Percentiles rank a stretch among this genome's conserved stretches.
These are phyloP conservation scores for Xylaria bambusicola DNA, from an alignment of 495 filamentous ascomycete genomes.

Conservation along the genomic window DNA sequence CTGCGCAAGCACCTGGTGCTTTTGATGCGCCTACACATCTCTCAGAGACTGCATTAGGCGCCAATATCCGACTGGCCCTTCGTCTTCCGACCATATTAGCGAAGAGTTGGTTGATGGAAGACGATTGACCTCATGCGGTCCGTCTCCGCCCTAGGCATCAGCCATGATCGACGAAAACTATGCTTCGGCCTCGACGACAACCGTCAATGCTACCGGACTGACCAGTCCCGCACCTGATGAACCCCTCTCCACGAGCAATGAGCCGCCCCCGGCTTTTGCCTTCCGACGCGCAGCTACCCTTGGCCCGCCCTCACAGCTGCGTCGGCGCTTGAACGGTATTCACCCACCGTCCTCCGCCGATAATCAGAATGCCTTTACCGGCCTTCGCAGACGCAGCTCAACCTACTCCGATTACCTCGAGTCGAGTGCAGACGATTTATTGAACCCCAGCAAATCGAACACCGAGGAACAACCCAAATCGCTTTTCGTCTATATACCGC, in stretches of 20 bases:
- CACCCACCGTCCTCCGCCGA: conserved; percentile 23
- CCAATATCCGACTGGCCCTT: not conserved
- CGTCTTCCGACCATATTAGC: not conserved
- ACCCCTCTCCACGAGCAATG: conserved; percentile 1
- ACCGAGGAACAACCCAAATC: conserved; percentile 25
- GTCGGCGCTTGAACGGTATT: conserved; percentile 23
- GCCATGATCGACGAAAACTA: conserved; percentile 30
- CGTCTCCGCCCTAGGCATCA: conserved; percentile 9
- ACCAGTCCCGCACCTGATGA: not conserved
- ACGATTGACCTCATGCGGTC: conserved; percentile 18
- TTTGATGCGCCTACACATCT: not conserved
- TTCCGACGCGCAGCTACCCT: conserved; percentile 39
- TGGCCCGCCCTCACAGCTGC: conserved; percentile 31
- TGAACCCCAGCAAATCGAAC: conserved; percentile 60
- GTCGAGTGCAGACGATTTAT: conserved; percentile 70
- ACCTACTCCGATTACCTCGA: conserved; percentile 73
- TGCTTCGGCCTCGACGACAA: conserved; percentile 24
- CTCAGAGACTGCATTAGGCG: not conserved
- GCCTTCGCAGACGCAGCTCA: conserved; percentile 65
- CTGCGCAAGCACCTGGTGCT: not conserved
- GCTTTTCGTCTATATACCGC: conserved; percentile 72
- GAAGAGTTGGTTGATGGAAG: not conserved
- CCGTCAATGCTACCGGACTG: conserved; percentile 14
- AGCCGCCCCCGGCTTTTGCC: conserved; percentile 25
- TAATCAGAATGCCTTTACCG: conserved; percentile 26